Conservation (phyloP, 2,329 filamentous ascomycete species). For the Penicillium sclerotigenum region DNA sequence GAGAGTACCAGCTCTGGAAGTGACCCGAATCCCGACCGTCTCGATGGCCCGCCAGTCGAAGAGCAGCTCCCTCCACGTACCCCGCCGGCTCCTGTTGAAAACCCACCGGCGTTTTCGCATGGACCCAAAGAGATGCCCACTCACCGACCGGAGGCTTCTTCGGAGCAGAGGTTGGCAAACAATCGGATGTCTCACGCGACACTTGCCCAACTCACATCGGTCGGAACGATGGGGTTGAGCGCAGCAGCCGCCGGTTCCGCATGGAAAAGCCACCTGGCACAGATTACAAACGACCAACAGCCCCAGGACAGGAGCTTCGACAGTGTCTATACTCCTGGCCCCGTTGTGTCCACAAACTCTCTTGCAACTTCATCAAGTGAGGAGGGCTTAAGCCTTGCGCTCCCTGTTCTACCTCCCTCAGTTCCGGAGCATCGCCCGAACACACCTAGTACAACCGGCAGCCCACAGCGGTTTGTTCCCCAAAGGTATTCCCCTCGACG, state of each 20-base stretch:
- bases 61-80: constrained; percentile 48
- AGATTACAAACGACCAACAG: constrained; percentile 7
- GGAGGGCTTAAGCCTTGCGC: constrained; percentile 24
- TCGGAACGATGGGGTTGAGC: constrained; percentile 52
- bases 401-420: constrained; percentile 24
- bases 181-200: constrained; percentile 81
- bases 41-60: constrained; percentile 27
- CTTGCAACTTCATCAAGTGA: constrained; percentile 14
- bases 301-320: background rate
- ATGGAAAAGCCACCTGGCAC: constrained; percentile 34
- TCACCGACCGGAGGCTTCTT: constrained; percentile 68
- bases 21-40: constrained; percentile 27
- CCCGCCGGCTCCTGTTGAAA: constrained; percentile 71
- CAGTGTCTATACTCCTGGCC: background rate
- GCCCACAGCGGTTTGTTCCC: constrained; percentile 7
- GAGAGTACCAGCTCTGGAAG: constrained; percentile 43
- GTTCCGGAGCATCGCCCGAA: constrained; percentile 17
- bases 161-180: constrained; percentile 75
- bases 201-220: constrained; percentile 73
- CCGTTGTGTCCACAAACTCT: background rate
- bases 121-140: constrained; percentile 67
- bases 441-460: constrained; percentile 14
- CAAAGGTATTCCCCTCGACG: background rate
- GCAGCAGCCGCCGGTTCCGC: constrained; percentile 36
- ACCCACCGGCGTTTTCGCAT: constrained; percentile 77